A percentile compares a stretch with the other conserved stretches of the same genome.
phyloP scores from a whole-genome alignment of 257 asterid genomes.

The Jacaranda mimosifolia region DNA sequence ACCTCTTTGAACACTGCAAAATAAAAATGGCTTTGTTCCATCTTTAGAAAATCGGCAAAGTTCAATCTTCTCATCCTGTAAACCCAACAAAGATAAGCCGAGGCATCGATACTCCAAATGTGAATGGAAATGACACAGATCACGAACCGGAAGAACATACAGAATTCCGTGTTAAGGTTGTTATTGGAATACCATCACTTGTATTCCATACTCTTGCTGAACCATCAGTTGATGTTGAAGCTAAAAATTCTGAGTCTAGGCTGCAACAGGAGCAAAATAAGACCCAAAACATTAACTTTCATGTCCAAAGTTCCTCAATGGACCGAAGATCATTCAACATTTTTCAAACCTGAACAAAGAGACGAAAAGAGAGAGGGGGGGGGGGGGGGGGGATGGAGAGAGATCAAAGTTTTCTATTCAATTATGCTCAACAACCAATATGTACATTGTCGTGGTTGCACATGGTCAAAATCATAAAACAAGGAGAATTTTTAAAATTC shows the following conservation, averaged over 20 bases:
- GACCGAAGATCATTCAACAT: slow-evolving; percentile 24
- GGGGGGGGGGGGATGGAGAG: too few species aligned
- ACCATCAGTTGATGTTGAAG: slow-evolving; percentile 95
- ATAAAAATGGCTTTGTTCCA: slow-evolving; percentile 95
- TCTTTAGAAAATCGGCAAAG: slow-evolving; percentile 94
- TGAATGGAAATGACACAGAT: slow-evolving; percentile 8
- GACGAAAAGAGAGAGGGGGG: neutral
- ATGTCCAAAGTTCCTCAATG: slow-evolving; percentile 12
- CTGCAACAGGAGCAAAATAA: slow-evolving; percentile 54
- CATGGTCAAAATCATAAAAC: too few species aligned
- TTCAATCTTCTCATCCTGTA: slow-evolving; percentile 94
- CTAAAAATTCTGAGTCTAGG: slow-evolving; percentile 92
- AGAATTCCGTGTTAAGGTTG: slow-evolving; percentile 72
- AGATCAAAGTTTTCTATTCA: too few species aligned
- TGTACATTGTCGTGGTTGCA: too few species aligned
- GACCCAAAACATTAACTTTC: slow-evolving; percentile 32
- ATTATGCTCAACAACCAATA: too few species aligned
- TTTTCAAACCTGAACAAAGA: neutral
- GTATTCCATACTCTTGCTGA: slow-evolving; percentile 95
- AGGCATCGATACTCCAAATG: slow-evolving; percentile 33
- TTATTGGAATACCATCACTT: slow-evolving; percentile 79
- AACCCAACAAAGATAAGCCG: slow-evolving; percentile 35
- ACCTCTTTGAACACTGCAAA: slow-evolving; percentile 86
- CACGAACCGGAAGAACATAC: slow-evolving; percentile 56
- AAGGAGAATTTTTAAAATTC: too few species aligned